Evolutionary conservation across 2,329 filamentous ascomycete species (phyloP).

Genomic region (Lachnellula occidentalis): DNA sequence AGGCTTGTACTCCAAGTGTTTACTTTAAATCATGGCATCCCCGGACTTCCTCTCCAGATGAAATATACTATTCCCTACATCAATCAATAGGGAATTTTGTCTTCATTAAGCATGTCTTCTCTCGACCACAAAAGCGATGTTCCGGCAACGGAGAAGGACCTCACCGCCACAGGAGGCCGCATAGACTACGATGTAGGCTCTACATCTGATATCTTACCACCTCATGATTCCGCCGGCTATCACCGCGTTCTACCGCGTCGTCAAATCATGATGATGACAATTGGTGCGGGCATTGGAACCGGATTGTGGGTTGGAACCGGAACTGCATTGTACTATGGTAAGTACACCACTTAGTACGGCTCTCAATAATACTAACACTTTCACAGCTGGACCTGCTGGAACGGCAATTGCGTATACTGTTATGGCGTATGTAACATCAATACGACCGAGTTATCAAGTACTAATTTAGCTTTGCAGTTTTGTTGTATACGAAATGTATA

Average conservation of each 20-base stretch:
- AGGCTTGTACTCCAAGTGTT: no score
- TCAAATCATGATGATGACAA: slow-evolving; percentile 36
- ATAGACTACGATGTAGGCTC: not conserved
- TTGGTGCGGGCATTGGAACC: slow-evolving; percentile 33
- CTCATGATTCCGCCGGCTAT: slow-evolving; percentile 18
- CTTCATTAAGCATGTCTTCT: no score
- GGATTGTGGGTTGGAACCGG: slow-evolving; percentile 35
- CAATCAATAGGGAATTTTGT: no score
- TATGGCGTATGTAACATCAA: slow-evolving; percentile 3
- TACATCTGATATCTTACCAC: not conserved
- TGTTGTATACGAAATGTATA: slow-evolving; percentile 42
- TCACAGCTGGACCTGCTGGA: slow-evolving; percentile 5
- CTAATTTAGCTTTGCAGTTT: not conserved
- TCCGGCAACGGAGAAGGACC: no score
- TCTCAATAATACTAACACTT: not conserved
- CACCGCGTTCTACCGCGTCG: slow-evolving; percentile 30
- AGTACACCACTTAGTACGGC: not conserved
- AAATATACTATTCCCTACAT: no score
- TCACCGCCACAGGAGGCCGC: not conserved
- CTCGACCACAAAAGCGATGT: no score
- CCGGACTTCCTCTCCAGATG: no score
- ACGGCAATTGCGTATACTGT: slow-evolving; percentile 6
- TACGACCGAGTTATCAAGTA: not conserved
- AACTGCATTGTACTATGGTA: slow-evolving; percentile 24
- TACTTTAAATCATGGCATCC: no score